These are phyloP conservation scores for Neofusicoccum kwambonambiense DNA, from an alignment of 2,329 filamentous ascomycete genomes.

Conservation along the genomic window DNA sequence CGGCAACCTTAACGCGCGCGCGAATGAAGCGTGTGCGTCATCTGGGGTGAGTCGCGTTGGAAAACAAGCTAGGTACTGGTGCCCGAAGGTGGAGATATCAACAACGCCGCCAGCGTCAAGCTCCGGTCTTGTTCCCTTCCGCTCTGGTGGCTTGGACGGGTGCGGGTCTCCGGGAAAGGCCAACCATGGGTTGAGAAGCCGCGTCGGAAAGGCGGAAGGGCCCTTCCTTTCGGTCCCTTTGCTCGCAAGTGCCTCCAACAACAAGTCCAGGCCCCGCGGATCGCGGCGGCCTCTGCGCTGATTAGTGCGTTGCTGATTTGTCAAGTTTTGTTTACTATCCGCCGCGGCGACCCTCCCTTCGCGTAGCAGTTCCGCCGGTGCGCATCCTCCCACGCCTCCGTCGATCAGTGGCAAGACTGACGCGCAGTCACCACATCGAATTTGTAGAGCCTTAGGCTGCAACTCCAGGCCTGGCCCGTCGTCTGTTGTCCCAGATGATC, in stretches of 20 bases:
- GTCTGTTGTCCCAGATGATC: neutral
- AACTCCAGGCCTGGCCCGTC: neutral
- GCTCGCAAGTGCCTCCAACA: neutral
- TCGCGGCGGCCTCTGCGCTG: neutral
- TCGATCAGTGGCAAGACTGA: constrained; percentile 6
- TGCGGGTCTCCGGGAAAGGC: neutral
- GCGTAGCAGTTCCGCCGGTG: neutral
- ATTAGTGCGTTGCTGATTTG: neutral
- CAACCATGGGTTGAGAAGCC: neutral
- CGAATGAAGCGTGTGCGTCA: neutral
- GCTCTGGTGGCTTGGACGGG: neutral
- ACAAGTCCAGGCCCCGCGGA: constrained; percentile 1
- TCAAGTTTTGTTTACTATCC: constrained; percentile 5
- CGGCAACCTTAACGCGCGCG: neutral
- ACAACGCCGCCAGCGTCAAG: neutral
- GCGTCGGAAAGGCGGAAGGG: constrained; percentile 7
- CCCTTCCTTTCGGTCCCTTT: constrained; percentile 7
- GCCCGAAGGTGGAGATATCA: neutral
- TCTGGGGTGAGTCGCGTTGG: neutral
- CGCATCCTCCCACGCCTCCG: neutral
- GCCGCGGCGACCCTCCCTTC: neutral
- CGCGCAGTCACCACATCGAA: neutral
- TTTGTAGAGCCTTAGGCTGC: neutral
- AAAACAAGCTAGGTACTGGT: neutral
- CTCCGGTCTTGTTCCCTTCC: neutral